A percentile compares a stretch with the other conserved stretches of the same genome.
These are phyloP conservation scores for Magnolia officinalis DNA, from an alignment of 164 flowering plant genomes.

Conservation along the genomic window DNA sequence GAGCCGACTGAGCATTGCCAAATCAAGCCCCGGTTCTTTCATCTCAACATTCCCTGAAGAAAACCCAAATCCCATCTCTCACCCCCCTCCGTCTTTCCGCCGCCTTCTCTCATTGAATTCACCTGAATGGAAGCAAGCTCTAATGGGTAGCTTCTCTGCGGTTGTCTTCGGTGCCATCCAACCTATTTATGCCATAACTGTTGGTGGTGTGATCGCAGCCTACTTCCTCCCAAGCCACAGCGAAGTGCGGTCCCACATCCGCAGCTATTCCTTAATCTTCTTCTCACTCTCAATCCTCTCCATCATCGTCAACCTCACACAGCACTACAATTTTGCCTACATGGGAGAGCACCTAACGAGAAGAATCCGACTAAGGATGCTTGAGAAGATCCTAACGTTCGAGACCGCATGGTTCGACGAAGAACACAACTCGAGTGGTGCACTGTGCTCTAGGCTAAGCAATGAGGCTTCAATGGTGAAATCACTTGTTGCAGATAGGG, in stretches of 20 bases:
- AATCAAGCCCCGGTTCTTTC: conserved; percentile 52
- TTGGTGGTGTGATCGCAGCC: conserved; percentile 82
- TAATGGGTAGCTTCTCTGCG: conserved; percentile 72
- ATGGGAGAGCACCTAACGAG: conserved; percentile 77
- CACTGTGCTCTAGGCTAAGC: conserved; percentile 66
- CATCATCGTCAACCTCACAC: conserved; percentile 49
- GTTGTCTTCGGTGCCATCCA: conserved; percentile 66
- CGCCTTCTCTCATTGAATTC: conserved; percentile 57
- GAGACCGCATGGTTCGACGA: conserved; percentile 93
- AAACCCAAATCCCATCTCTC: conserved; percentile 11
- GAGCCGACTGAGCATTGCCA: conserved; percentile 41
- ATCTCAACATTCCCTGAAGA: conserved; percentile 31
- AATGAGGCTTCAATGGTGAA: conserved; percentile 78
- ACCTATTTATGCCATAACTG: conserved; percentile 75
- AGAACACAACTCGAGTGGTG: conserved; percentile 71
- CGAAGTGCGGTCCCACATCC: conserved; percentile 56
- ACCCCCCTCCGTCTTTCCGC: conserved; percentile 61
- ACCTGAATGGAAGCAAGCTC: conserved; percentile 75
- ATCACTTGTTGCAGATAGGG: conserved; percentile 75
- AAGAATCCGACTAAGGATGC: conserved; percentile 66
- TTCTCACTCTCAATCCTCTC: conserved; percentile 52
- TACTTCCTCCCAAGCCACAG: conserved; percentile 55
- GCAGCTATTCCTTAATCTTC: conserved; percentile 57
- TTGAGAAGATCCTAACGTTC: conserved; percentile 68
- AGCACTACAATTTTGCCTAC: conserved; percentile 76